A percentile compares a stretch with the other conserved stretches of the same genome.
These are phyloP conservation scores for Mortierella sp. DNA, from an alignment of 371 early-diverging fungal genomes.

Conservation along the genomic window DNA sequence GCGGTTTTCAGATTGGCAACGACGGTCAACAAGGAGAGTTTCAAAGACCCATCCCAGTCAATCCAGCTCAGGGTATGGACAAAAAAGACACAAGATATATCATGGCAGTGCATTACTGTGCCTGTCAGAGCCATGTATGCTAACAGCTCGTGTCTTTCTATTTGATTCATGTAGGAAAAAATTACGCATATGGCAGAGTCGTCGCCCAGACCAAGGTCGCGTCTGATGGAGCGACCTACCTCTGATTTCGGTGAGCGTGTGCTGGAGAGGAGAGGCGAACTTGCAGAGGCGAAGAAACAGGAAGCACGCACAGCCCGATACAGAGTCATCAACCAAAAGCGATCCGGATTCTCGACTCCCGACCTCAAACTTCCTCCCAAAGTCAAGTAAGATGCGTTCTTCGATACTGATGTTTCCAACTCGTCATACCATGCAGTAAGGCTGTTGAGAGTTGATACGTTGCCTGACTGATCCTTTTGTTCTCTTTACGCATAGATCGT, in stretches of 20 bases:
- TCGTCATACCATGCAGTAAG: no score
- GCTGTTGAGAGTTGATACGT: neutral
- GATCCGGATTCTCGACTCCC: slow-evolving; percentile 40
- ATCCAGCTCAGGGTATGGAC: slow-evolving; percentile 63
- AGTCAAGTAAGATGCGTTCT: slow-evolving; percentile 30
- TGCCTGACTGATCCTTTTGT: neutral
- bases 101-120: no score
- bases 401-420: neutral
- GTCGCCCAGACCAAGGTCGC: slow-evolving; percentile 56
- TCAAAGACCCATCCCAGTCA: slow-evolving; percentile 66
- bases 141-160: no score
- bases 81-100: no score
- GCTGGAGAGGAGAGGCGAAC: slow-evolving; percentile 23
- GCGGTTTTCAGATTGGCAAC: slow-evolving; percentile 74
- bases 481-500: slow-evolving; percentile 19
- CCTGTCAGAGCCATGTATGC: neutral
- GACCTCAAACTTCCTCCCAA: slow-evolving; percentile 29
- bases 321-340: slow-evolving; percentile 69
- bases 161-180: slow-evolving; percentile 58
- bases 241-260: slow-evolving; percentile 30
- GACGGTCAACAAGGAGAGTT: slow-evolving; percentile 72
- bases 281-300: slow-evolving; percentile 43
- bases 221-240: slow-evolving; percentile 23
- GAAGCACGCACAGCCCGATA: slow-evolving; percentile 69
- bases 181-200: slow-evolving; percentile 64